Conservation (phyloP, 2,329 filamentous ascomycete species). For the Cryphonectria radicalis region DNA sequence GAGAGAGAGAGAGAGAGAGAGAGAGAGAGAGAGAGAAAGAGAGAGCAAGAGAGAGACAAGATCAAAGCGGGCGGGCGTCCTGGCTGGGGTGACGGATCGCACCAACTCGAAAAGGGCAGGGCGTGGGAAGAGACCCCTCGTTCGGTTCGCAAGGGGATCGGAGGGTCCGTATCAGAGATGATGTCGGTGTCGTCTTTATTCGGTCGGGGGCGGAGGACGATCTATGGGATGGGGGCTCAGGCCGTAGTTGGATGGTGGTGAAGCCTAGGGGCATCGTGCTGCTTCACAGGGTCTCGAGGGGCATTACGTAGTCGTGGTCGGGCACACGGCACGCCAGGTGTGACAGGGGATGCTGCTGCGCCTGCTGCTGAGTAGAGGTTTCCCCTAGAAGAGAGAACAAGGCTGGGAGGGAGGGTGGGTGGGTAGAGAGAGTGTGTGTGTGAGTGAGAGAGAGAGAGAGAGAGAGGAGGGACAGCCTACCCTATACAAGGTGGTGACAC, state of each 20-base stretch:
- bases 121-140: slow-evolving; percentile 5
- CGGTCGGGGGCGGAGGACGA: slow-evolving; percentile 27
- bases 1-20: not conserved
- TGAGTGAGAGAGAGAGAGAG: not conserved
- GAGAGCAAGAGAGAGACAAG: not conserved
- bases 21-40: not conserved
- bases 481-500: slow-evolving; percentile 23
- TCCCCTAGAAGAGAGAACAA: slow-evolving; percentile 14
- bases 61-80: not conserved
- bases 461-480: slow-evolving; percentile 19
- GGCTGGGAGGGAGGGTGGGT: slow-evolving; percentile 2
- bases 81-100: slow-evolving; percentile 11
- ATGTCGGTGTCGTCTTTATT: slow-evolving; percentile 26
- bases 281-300: slow-evolving; percentile 23
- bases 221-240: slow-evolving; percentile 29
- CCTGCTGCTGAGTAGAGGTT: slow-evolving; percentile 7
- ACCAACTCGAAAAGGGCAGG: slow-evolving; percentile 11
- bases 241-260: slow-evolving; percentile 28
- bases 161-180: slow-evolving; percentile 10
- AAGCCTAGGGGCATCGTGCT: slow-evolving; percentile 30
- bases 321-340: slow-evolving; percentile 19
- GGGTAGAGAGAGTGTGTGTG: not conserved
- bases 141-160: not conserved
- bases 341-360: slow-evolving; percentile 19
- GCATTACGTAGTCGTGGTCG: slow-evolving; percentile 29